phyloP scores from a whole-genome alignment of 73 alveolate species.

The Halteria grandinella region DNA sequence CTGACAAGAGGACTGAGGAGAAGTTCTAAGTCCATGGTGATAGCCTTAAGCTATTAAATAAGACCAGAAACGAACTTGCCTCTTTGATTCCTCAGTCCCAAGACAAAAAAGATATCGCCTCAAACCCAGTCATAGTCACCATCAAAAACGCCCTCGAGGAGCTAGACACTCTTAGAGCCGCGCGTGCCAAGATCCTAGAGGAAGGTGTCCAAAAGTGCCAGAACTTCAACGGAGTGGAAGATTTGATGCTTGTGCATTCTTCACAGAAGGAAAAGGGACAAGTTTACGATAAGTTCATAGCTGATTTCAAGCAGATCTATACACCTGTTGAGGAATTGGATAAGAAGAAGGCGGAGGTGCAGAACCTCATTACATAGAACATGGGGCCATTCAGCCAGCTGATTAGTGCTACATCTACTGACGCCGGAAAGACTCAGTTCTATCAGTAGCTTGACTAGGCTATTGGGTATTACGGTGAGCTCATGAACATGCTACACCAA shows the following conservation, averaged over 20 bases:
- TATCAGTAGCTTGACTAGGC: conserved; percentile 21
- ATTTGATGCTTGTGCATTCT: conserved; percentile 34
- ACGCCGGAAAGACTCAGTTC: conserved; percentile 16
- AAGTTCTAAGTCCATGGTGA: conserved; percentile 18
- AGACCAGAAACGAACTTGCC: conserved; percentile 10
- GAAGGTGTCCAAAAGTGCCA: conserved; percentile 41
- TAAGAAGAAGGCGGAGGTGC: too few relatives aligned
- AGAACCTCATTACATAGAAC: too few relatives aligned
- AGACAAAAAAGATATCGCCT: conserved; percentile 2
- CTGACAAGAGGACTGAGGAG: conserved; percentile 21
- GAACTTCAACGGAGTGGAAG: conserved; percentile 35
- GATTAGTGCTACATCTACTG: background rate
- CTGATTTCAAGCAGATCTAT: conserved; percentile 11
- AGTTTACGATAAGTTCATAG: conserved; percentile 15
- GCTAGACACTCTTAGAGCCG: background rate
- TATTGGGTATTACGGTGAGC: conserved; percentile 19
- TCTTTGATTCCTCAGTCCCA: conserved; percentile 42
- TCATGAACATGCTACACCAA: conserved; percentile 40
- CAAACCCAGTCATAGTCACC: conserved; percentile 6
- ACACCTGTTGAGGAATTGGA: too few relatives aligned
- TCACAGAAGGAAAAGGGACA: conserved; percentile 13
- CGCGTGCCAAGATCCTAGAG: background rate
- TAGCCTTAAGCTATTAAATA: background rate
- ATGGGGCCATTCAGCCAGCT: conserved; percentile 26
- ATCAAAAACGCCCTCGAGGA: conserved; percentile 31